These are phyloP conservation scores for Rhodosporidiobolus odoratus DNA, from an alignment of 768 basidiomycete genomes.

Conservation along the genomic window DNA sequence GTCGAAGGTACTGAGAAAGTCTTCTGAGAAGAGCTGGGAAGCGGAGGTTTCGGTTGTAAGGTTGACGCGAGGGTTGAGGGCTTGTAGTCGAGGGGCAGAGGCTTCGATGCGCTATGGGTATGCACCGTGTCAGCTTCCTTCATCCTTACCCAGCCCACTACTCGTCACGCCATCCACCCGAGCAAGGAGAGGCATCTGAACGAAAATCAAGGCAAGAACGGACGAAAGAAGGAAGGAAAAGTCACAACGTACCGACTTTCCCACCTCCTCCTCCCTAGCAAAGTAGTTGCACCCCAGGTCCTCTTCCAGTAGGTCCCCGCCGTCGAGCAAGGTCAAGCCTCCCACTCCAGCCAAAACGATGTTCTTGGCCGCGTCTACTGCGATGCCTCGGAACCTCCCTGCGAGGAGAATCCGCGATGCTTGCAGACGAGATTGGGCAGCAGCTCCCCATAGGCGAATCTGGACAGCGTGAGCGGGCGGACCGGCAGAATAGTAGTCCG, in stretches of 20 bases:
- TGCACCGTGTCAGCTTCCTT: too few relatives aligned
- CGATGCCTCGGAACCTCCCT: constrained; percentile 40
- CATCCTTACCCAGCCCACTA: too few relatives aligned
- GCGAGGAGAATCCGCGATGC: constrained; percentile 78
- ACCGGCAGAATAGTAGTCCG: background rate
- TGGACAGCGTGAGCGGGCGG: background rate
- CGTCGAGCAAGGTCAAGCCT: constrained; percentile 75
- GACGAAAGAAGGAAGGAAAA: background rate
- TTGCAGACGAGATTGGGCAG: constrained; percentile 70
- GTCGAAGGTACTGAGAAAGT: constrained; percentile 58
- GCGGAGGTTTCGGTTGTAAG: constrained; percentile 63
- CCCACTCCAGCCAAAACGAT: constrained; percentile 96
- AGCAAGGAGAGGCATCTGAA: too few relatives aligned
- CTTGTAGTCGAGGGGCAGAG: constrained; percentile 76
- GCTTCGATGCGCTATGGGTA: constrained; percentile 68
- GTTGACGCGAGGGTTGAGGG: constrained; percentile 83
- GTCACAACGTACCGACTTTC: constrained; percentile 61
- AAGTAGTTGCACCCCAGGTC: constrained; percentile 92
- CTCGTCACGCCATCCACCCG: too few relatives aligned
- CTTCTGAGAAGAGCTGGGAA: constrained; percentile 51
- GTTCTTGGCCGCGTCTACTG: constrained; percentile 94
- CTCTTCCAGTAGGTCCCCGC: constrained; percentile 65
- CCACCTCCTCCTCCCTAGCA: constrained; percentile 87
- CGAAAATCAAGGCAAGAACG: too few relatives aligned
- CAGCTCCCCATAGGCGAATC: constrained; percentile 94